Base-by-base conservation (phyloP, 108 stramenopile species). In the Nitzschia sp. region DNA sequence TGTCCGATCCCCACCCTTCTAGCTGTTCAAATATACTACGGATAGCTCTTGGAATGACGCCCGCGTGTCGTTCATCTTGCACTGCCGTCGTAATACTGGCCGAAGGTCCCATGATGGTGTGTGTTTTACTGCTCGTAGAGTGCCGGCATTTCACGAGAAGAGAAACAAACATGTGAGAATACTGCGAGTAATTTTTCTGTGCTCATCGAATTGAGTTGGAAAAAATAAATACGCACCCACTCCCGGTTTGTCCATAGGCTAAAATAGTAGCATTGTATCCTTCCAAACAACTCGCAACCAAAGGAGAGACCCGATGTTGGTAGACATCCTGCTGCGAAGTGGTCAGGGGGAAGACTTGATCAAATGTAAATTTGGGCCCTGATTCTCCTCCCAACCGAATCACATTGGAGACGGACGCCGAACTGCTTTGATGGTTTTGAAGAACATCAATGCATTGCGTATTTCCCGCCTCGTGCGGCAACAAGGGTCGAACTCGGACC, bases 221-320 rank as follows among this genome's bases (percentile, higher is more conserved):
- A n/a, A n/a, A n/a, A n/a, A n/a, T n/a, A n/a, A n/a, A n/a, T n/a
- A n/a, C n/a, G n/a, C n/a, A n/a, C n/a, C 96, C 96, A 13, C 79
- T 83, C 1, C 93, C 95, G 63, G 96, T 98, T 83, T 98, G 96
- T 1, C 96, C 97, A 71, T 97, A 98, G 2, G 98, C 98, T 44
- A 99, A 71, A 30, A 95, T 86, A 3, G 98, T 98, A 9, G 97
- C 96, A 82, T 99, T 98, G 79, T 97, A 99, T 53, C 98, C 98
- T 63, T 93, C 80, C 60, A 88, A 73, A 80, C 85, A 89, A 58
- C 72, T 69, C 9, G 53, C 61, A 48, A 92, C 76, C 0, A 92
- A 74, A 25, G 91, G 86, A 36, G 35, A 44, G 1, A 89, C 82
- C 36, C 80, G 44, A 30, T 70, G 53, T 9, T 61, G 29, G 66